Conservation (phyloP, 1,139 yeast genomes). For the Yamadazyma spencermartinsiae region DNA sequence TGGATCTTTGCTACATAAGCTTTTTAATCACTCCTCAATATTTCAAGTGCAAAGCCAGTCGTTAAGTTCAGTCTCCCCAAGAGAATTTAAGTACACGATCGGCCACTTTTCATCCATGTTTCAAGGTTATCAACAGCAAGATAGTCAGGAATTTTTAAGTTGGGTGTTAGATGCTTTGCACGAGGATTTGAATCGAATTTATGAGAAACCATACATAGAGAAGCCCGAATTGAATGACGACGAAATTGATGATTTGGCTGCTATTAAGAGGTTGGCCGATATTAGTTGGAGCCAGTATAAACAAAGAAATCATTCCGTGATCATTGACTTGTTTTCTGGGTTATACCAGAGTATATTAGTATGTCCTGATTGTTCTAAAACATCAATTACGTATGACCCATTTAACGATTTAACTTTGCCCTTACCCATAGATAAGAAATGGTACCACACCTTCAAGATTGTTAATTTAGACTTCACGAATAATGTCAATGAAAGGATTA, state of each 20-base stretch:
- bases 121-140: conserved; percentile 89
- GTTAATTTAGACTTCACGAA: conserved; percentile 54
- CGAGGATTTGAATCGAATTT: conserved; percentile 85
- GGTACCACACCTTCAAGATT: conserved; percentile 68
- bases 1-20: conserved; percentile 60
- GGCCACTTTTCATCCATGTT: conserved; percentile 83
- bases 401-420: conserved; percentile 90
- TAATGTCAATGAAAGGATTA: conserved; percentile 32
- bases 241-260: conserved; percentile 54
- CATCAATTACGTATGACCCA: conserved; percentile 92
- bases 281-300: conserved; percentile 83
- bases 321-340: conserved; percentile 86
- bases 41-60: conserved; percentile 10
- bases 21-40: conserved; percentile 40
- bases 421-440: conserved; percentile 71
- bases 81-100: conserved; percentile 74
- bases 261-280: conserved; percentile 62
- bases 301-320: conserved; percentile 79
- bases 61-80: conserved; percentile 51
- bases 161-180: conserved; percentile 89
- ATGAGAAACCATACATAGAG: conserved; percentile 81
- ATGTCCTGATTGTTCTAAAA: conserved; percentile 81
- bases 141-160: conserved; percentile 91
- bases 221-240: conserved; percentile 78
- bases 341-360: conserved; percentile 84